Base-by-base conservation (phyloP, 148 eudicot genomes). In the Persicaria tinctoria region DNA sequence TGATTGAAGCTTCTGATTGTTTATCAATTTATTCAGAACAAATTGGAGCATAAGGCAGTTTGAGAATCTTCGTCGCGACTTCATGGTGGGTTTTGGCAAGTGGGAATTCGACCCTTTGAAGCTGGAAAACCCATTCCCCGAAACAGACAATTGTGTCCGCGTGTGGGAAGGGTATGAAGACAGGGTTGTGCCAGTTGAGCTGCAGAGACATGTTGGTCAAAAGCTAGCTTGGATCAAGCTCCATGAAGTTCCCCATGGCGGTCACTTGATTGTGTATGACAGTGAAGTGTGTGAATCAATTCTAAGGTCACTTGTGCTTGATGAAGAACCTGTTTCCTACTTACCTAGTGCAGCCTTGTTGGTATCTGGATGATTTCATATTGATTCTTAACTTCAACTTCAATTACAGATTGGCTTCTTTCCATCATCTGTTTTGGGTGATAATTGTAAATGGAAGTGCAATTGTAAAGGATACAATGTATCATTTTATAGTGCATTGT, bases 51-150 rank as follows among this genome's bases (percentile, higher is more conserved):
- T 2, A 47, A 48, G 32, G 13, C 54, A 0, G 74, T 71, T 71
- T 50, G 74, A 71, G 74, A 71, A 48, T 71, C 77, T 85, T 23
- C 78, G 75, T 54, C 73, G 83, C 5, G 88, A 87, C 64, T 50
- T 87, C 16, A 84, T 81, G 68, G 88, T 85, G 53, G 82, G 80
- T 7, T 87, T 79, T 56, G 86, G 86, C 5, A 83, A 80, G 46
- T 87, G 88, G 88, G 90, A 85, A 46, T 87, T 87, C 6, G 88
- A 87, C 59, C 90, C 88, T 0, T 51, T 83, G 79, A 76, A 79
- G 17, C 72, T 85, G 6, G 5, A 49, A 14, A 70, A 83, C 55
- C 90, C 88, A 23, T 81, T 73, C 46, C 75, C 76, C 2, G 62
- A 74, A 12, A 77, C 32, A 18, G 69, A 74, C n/a, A 54, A 79